Percentiles rank a stretch among this genome's conserved stretches.
These are phyloP conservation scores for Kernera saxatilis DNA, from an alignment of 345 rosid genomes.

Conservation along the genomic window DNA sequence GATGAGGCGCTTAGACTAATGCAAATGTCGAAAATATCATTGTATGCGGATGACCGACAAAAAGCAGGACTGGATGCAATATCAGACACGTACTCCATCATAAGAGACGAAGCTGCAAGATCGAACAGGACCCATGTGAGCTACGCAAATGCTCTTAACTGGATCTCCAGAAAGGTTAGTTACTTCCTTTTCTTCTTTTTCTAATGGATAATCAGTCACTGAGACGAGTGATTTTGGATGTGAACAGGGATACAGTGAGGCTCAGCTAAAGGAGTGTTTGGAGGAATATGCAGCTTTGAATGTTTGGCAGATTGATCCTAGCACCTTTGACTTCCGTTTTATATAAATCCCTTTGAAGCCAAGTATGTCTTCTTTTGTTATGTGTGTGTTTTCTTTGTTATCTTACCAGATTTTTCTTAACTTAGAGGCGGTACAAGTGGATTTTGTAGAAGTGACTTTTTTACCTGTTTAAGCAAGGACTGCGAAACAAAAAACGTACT, in stretches of 20 bases:
- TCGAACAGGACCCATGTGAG: conserved; percentile 64
- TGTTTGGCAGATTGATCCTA: conserved; percentile 95
- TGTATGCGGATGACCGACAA: conserved; percentile 89
- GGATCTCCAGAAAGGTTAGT: conserved; percentile 98
- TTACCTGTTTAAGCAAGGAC: background rate
- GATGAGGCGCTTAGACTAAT: conserved; percentile 94
- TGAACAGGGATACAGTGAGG: conserved; percentile 95
- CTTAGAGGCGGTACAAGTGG: background rate
- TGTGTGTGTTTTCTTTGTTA: background rate
- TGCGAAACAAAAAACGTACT: background rate
- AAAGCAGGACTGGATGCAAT: conserved; percentile 93
- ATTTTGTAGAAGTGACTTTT: background rate
- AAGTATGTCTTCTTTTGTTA: background rate
- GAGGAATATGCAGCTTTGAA: conserved; percentile 96
- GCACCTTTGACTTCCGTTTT: conserved; percentile 86
- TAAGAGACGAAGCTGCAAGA: conserved; percentile 97
- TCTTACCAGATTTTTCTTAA: background rate
- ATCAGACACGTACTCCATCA: conserved; percentile 90
- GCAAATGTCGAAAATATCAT: conserved; percentile 98
- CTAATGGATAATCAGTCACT: background rate
- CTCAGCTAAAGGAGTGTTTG: conserved; percentile 93
- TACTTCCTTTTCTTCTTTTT: background rate
- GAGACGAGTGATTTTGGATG: conserved; percentile 11
- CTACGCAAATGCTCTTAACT: conserved; percentile 88
- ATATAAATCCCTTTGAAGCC: conserved; percentile 38